Base-by-base conservation (phyloP, 805 yeast species). In the Candida gorgasii region DNA sequence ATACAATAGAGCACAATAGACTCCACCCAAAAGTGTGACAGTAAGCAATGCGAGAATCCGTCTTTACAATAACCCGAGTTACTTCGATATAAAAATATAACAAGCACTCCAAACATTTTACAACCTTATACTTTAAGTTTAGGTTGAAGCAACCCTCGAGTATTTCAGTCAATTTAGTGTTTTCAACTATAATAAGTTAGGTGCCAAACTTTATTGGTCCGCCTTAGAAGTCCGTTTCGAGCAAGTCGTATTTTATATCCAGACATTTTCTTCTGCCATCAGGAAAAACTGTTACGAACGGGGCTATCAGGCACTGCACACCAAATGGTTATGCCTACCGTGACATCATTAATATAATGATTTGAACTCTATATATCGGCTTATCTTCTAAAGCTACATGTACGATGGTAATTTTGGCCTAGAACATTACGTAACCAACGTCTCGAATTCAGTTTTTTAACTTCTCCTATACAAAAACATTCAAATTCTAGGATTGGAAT, bases 211-310 rank as follows among this genome's bases (percentile, higher is more conserved):
- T 24, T 11, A 11, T 11, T 24, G n/a, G 12, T 24, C 28, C 28
- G 28, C 28, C 28, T 13, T 11, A 24, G n/a, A 7, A 5, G 28
- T 24, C 28, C 28, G 12, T 11, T 12, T 29, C 20, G 20, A 29
- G 33, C 33, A 29, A 29, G 20, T 29, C 33, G 33, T 29, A 29
- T 29, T 29, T 29, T 29, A 29, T 29, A 29, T 15, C 5, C 33
- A 29, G 33, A 29, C 33, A 29, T 29, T 29, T 14, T 16, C 20
- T 16, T 29, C 4, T 27, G 5, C 30, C 15, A 27, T 5, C n/a
- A n/a, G n/a, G n/a, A n/a, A 11, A 24, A 24, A 11, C 12, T 11
- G 28, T 24, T 27, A 27, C 30, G 30, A 27, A 27, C 30, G 28
- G 28, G 12, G 12, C 12, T 24, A 24, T n/a, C n/a, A n/a, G n/a